Evolutionary conservation across 1,284 basidiomycete species (phyloP).

Genomic region (Puccinia hordei): DNA sequence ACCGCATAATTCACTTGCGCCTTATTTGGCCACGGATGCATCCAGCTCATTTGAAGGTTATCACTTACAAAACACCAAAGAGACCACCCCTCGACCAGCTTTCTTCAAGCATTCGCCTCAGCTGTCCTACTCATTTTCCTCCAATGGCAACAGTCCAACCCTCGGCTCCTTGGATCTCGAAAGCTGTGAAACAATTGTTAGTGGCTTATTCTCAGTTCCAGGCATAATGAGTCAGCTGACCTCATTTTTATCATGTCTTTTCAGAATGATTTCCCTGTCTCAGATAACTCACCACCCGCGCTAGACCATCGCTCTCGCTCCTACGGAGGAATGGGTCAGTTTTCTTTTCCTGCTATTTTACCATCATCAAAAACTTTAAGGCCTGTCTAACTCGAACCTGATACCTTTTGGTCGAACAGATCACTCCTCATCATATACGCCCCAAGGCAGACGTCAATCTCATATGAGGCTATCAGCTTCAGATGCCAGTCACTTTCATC

Average conservation of each 20-base stretch:
- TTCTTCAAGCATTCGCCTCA: background rate
- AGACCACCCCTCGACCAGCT: conserved; percentile 15
- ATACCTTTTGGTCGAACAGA: background rate
- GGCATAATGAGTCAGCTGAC: background rate
- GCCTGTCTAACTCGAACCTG: background rate
- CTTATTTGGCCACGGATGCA: background rate
- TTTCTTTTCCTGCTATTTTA: background rate
- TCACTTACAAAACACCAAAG: conserved; percentile 3
- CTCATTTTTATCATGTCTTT: background rate
- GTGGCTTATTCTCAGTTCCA: background rate
- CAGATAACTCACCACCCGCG: background rate
- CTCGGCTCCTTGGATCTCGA: conserved; percentile 7
- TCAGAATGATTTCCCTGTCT: background rate
- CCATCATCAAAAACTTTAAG: too few relatives aligned
- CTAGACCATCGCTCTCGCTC: conserved; percentile 16
- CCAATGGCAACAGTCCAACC: conserved; percentile 9
- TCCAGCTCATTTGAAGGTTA: conserved; percentile 12
- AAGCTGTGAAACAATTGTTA: background rate
- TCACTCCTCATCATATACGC: background rate
- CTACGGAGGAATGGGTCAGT: conserved; percentile 6
- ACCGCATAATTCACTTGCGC: background rate
- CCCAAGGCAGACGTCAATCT: background rate
- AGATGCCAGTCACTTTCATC: conserved; percentile 21
- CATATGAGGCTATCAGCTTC: conserved; percentile 13
- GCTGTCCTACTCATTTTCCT: background rate